These are phyloP conservation scores for Omphalotus olearius DNA, from an alignment of 1,284 basidiomycete species.

Conservation along the genomic window DNA sequence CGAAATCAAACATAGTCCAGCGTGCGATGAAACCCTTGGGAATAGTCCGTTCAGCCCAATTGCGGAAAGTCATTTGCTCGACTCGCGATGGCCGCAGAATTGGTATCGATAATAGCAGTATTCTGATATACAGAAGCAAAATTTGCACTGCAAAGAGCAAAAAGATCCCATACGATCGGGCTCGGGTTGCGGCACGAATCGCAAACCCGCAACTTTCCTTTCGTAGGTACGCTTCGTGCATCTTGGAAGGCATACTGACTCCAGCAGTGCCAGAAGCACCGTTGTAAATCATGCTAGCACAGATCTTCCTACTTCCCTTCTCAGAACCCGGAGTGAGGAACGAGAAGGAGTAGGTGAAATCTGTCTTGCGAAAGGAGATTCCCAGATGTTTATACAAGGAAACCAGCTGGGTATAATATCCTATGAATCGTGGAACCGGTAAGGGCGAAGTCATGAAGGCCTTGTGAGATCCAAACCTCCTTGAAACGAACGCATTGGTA, in stretches of 20 bases:
- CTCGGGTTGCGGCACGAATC: conserved; percentile 18
- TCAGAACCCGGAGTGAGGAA: conserved; percentile 27
- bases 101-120: conserved; percentile 48
- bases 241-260: conserved; percentile 44
- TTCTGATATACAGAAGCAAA: conserved; percentile 49
- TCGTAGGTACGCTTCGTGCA: conserved; percentile 15
- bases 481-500: conserved; percentile 79
- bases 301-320: conserved; percentile 26
- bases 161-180: conserved; percentile 28
- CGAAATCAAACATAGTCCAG: conserved; percentile 36
- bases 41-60: conserved; percentile 40
- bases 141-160: conserved; percentile 35
- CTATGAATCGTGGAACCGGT: conserved; percentile 28
- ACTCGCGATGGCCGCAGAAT: conserved; percentile 32
- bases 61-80: conserved; percentile 37
- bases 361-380: conserved; percentile 43
- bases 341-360: conserved; percentile 73
- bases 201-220: neutral
- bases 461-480: conserved; percentile 41
- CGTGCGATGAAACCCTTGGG: conserved; percentile 36
- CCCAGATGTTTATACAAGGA: conserved; percentile 56
- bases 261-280: conserved; percentile 56
- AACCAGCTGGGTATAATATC: conserved; percentile 69
- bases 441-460: neutral
- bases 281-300: conserved; percentile 59